Evolutionary conservation across 2,329 filamentous ascomycete species (phyloP).

Genomic region (Neofusicoccum umdonicola): DNA sequence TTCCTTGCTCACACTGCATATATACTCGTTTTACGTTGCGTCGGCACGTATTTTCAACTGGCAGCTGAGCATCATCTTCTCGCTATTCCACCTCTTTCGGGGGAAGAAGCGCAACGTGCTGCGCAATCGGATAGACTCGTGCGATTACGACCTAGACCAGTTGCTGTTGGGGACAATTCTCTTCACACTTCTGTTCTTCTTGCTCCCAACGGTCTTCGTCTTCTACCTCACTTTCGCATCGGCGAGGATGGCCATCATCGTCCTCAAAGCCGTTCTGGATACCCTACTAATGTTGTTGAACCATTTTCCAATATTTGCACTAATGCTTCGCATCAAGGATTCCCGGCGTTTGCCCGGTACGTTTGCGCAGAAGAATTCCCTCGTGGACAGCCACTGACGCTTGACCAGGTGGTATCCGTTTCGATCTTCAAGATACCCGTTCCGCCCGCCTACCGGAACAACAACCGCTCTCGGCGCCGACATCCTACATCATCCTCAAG

Average conservation of each 20-base stretch:
- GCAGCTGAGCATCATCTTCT: constrained; percentile 95
- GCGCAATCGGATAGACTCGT: constrained; percentile 95
- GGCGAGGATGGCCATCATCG: constrained; percentile 92
- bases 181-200: constrained; percentile 91
- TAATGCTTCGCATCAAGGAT: constrained; percentile 96
- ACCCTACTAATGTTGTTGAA: constrained; percentile 91
- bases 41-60: constrained; percentile 97
- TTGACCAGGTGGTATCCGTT: constrained; percentile 71
- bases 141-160: constrained; percentile 97
- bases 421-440: constrained; percentile 78
- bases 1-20: constrained; percentile 88
- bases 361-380: constrained; percentile 21
- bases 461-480: constrained; percentile 51
- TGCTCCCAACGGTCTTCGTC: constrained; percentile 90
- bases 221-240: constrained; percentile 97
- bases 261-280: constrained; percentile 85
- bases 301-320: constrained; percentile 93
- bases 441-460: constrained; percentile 34
- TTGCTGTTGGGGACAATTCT: constrained; percentile 93
- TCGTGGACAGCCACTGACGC: not conserved
- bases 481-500: constrained; percentile 83
- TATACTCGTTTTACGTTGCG: constrained; percentile 96
- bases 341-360: constrained; percentile 79
- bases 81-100: constrained; percentile 96
- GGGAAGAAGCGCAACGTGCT: constrained; percentile 98